A percentile compares a stretch with the other conserved stretches of the same genome.
Conservation (phyloP, 352 stramenopile species). For the Globisporangium splendens region DNA sequence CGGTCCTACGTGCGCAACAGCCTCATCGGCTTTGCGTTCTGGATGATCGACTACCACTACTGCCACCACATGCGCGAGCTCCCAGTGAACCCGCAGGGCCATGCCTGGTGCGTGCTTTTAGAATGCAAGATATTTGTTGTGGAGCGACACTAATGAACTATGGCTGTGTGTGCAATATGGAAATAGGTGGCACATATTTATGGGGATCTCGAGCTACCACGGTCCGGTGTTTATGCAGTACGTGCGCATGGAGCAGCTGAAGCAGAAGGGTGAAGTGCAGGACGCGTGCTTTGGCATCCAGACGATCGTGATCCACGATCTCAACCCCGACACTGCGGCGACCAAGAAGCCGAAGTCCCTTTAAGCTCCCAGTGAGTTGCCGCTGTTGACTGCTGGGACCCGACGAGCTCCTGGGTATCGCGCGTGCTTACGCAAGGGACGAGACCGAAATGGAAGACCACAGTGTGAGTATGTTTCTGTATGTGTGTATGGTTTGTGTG, state of each 20-base stretch:
- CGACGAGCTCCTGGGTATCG: too few relatives aligned
- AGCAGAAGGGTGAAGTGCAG: slow-evolving; percentile 57
- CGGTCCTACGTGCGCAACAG: slow-evolving; percentile 55
- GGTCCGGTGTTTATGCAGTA: slow-evolving; percentile 86
- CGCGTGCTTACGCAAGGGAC: too few relatives aligned
- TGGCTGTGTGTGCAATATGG: not conserved
- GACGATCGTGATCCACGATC: slow-evolving; percentile 54
- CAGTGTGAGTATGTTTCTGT: too few relatives aligned
- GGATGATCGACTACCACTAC: slow-evolving; percentile 83
- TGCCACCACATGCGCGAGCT: slow-evolving; percentile 50
- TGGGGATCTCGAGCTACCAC: slow-evolving; percentile 74
- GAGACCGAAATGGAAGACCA: too few relatives aligned
- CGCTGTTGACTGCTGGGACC: too few relatives aligned
- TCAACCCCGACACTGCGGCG: slow-evolving; percentile 1
- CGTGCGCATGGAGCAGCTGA: slow-evolving; percentile 71
- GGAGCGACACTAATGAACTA: too few relatives aligned
- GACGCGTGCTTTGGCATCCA: slow-evolving; percentile 57
- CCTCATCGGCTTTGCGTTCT: slow-evolving; percentile 65
- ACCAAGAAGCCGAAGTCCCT: slow-evolving; percentile 11
- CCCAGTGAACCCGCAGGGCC: slow-evolving; percentile 72
- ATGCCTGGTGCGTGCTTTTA: slow-evolving; percentile 53
- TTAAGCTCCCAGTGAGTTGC: slow-evolving; percentile 1
- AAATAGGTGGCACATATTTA: slow-evolving; percentile 77
- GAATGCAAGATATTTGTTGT: too few relatives aligned
- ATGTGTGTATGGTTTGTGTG: too few relatives aligned